Percentiles rank a stretch among this genome's conserved stretches.
Conservation (phyloP, 164 flowering plant genomes). For the Magnolia sinica region DNA sequence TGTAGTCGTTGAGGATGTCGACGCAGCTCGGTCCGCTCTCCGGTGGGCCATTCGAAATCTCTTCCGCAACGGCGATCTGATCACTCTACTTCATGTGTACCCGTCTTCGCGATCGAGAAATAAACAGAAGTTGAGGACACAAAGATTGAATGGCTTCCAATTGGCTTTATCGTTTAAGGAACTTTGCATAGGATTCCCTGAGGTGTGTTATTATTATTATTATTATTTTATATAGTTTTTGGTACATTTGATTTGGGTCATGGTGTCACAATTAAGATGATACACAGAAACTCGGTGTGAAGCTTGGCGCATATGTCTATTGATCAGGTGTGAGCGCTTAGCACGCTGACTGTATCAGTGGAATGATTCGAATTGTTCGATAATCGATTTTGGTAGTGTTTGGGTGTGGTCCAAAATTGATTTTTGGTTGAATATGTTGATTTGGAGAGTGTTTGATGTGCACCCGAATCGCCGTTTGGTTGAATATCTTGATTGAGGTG, state of each 20-base stretch:
- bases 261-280: background rate
- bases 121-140: slow-evolving; percentile 43
- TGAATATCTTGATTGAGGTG: too few species aligned
- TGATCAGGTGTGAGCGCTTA: too few species aligned
- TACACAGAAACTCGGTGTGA: background rate
- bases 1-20: slow-evolving; percentile 82
- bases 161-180: slow-evolving; percentile 85
- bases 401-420: too few species aligned
- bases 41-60: slow-evolving; percentile 81
- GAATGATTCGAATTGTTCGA: too few species aligned
- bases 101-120: slow-evolving; percentile 35
- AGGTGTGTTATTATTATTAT: slow-evolving; percentile 25
- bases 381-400: too few species aligned
- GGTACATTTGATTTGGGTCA: background rate
- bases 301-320: too few species aligned
- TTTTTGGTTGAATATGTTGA: too few species aligned
- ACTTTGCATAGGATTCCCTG: slow-evolving; percentile 53
- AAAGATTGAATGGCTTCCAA: slow-evolving; percentile 69
- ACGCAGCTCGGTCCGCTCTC: slow-evolving; percentile 69
- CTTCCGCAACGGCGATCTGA: slow-evolving; percentile 56
- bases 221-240: too few species aligned
- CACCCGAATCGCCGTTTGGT: too few species aligned
- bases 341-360: too few species aligned
- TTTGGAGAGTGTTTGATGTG: too few species aligned
- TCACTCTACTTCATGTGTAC: slow-evolving; percentile 80